Conservation (phyloP, 2,329 filamentous ascomycete genomes). For the Madurella fahalii region DNA sequence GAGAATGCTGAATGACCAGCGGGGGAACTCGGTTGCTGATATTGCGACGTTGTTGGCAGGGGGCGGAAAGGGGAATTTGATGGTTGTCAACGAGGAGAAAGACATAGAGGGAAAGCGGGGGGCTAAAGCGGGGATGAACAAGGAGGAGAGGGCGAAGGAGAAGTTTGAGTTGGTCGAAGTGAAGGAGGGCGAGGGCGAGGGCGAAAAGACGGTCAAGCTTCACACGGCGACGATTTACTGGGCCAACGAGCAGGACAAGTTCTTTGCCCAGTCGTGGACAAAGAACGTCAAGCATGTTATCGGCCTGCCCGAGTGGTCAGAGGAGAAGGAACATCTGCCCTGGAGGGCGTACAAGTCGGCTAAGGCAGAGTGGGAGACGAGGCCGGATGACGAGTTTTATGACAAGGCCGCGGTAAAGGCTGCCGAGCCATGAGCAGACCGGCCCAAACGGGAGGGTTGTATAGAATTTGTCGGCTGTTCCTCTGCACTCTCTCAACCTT, state of each 20-base stretch:
- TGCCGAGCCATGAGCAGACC: neutral
- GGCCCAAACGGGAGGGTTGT: neutral
- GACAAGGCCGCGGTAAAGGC: neutral
- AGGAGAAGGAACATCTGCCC: constrained; percentile 26
- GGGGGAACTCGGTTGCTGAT: constrained; percentile 59
- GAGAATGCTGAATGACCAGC: constrained; percentile 54
- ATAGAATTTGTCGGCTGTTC: neutral
- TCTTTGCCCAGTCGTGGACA: constrained; percentile 48
- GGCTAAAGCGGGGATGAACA: neutral
- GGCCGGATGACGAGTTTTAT: neutral
- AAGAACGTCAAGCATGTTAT: constrained; percentile 50
- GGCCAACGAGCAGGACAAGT: constrained; percentile 45
- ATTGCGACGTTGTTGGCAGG: constrained; percentile 56
- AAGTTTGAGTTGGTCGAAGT: neutral
- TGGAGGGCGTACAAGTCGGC: neutral
- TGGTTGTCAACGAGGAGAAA: constrained; percentile 28
- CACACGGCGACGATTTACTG: constrained; percentile 46
- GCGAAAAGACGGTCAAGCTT: constrained; percentile 11
- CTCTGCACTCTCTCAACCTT: neutral
- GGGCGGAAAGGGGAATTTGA: constrained; percentile 47
- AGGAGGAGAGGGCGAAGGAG: neutral
- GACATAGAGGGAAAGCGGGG: neutral
- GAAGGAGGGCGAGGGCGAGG: constrained; percentile 8
- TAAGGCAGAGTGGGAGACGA: neutral
- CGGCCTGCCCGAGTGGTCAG: constrained; percentile 30